These are phyloP conservation scores for Suillus cothurnatus DNA, from an alignment of 768 basidiomycete genomes.

Conservation along the genomic window DNA sequence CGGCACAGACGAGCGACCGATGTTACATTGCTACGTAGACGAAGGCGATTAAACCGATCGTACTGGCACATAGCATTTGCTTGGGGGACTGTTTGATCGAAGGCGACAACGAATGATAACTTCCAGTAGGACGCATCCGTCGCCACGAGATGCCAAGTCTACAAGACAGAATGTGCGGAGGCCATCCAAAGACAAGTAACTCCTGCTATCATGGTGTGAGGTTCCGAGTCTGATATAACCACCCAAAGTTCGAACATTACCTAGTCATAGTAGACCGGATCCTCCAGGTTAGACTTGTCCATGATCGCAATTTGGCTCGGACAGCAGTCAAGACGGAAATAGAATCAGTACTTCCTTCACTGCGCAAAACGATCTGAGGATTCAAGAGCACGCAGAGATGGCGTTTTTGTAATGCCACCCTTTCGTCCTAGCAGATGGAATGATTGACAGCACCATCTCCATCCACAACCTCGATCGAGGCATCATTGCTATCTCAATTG, in stretches of 20 bases:
- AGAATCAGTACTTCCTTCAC: slow-evolving; percentile 42
- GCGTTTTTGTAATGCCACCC: slow-evolving; percentile 66
- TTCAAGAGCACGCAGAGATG: slow-evolving; percentile 88
- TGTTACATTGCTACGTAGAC: slow-evolving; percentile 72
- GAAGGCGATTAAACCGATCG: slow-evolving; percentile 93
- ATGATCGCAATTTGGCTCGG: slow-evolving; percentile 83
- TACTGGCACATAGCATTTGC: slow-evolving; percentile 85
- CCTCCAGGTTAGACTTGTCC: slow-evolving; percentile 76
- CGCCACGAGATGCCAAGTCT: slow-evolving; percentile 38
- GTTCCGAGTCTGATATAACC: slow-evolving; percentile 1
- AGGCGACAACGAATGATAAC: slow-evolving; percentile 79
- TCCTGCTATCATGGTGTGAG: slow-evolving; percentile 52
- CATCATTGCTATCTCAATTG: slow-evolving; percentile 51
- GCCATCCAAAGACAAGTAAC: slow-evolving; percentile 74
- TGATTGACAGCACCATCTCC: slow-evolving; percentile 51
- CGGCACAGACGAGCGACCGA: slow-evolving; percentile 41
- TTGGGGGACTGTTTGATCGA: slow-evolving; percentile 89
- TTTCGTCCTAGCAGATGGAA: slow-evolving; percentile 71
- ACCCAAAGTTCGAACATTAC: slow-evolving; percentile 39
- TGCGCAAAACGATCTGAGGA: slow-evolving; percentile 84
- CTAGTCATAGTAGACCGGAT: slow-evolving; percentile 85
- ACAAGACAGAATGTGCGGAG: slow-evolving; percentile 88
- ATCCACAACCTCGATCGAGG: slow-evolving; percentile 42
- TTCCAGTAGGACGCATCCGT: slow-evolving; percentile 81
- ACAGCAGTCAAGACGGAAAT: slow-evolving; percentile 77